Base-by-base conservation (phyloP, 23 red algal species). In the Pyropia haitanensis region DNA sequence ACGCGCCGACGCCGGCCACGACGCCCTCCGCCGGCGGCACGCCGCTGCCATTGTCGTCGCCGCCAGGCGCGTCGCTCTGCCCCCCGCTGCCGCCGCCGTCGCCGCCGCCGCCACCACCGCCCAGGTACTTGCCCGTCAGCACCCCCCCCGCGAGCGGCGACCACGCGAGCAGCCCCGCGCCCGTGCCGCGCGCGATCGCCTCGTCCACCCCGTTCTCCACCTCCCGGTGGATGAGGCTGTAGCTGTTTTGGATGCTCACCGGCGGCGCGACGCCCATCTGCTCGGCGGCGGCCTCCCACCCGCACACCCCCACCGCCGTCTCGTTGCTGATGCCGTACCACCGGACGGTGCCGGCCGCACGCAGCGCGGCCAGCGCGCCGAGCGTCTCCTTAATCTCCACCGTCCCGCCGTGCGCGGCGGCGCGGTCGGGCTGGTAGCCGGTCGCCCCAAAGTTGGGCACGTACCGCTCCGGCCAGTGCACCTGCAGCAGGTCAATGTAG, bases 381-480 rank as follows among this genome's bases (percentile, higher is more conserved):
- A 96, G 63, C 32, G 84, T 78, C 28, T 84, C 76, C 49, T 85
- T 70, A 34, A 96, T 65, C 14, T 63, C 18, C 5, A 88, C 75
- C 39, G 39, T 46, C 39, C 39, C 39, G 10, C 39, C 39, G 39
- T 46, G 39, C 39, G 39, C 39, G 22, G 66, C 59, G 20, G 71
- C 66, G 27, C 55, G 21, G 52, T 81, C 91, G 55, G 65, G 34
- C 55, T 88, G 83, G 59, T 85, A 96, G 12, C 69, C 91, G 46
- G 70, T 56, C 17, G 57, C 64, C 22, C 86, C 84, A 52, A 96
- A 96, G 52, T 89, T 46, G 22, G 91, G 91, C 62, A 89, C 91
- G 68, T 83, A 88, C n/a, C 91, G 58, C 49, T 87, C 91, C 14
- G 91, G 91, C 91, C 91, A 96, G 61, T 96, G 91, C 44, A 96